phyloP scores from a whole-genome alignment of 768 basidiomycete genomes.

The Pulveroboletus sp. region DNA sequence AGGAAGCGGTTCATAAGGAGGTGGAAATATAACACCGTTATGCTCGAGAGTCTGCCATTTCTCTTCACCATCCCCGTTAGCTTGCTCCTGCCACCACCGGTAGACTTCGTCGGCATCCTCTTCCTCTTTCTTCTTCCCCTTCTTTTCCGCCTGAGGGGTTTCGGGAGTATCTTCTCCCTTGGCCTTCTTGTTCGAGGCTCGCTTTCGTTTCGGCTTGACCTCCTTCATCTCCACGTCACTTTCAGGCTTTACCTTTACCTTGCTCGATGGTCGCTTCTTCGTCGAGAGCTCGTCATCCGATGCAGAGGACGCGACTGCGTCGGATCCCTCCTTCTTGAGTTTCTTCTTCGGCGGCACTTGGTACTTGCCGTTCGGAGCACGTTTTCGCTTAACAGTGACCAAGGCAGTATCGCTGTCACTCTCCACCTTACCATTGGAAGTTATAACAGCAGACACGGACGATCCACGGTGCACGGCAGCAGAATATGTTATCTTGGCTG shows the following conservation, averaged over 20 bases:
- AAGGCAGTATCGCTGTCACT: conserved; percentile 41
- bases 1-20: conserved; percentile 86
- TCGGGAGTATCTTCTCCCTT: conserved; percentile 48
- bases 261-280: conserved; percentile 25
- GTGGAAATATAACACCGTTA: conserved; percentile 92
- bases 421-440: conserved; percentile 39
- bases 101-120: conserved; percentile 64
- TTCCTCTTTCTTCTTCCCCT: conserved; percentile 55
- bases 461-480: conserved; percentile 39
- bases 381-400: conserved; percentile 42
- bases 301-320: conserved; percentile 18
- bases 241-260: conserved; percentile 43
- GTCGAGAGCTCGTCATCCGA: conserved; percentile 34
- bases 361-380: conserved; percentile 40
- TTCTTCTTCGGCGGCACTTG: conserved; percentile 64
- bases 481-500: conserved; percentile 46
- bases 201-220: conserved; percentile 40
- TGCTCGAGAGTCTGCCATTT: conserved; percentile 98
- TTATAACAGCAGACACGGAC: conserved; percentile 29
- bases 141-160: conserved; percentile 47
- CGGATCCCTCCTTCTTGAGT: conserved; percentile 46
- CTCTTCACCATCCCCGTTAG: conserved; percentile 65
- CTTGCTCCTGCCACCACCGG: conserved; percentile 83
- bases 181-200: conserved; percentile 47
- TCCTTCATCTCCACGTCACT: conserved; percentile 46